A percentile compares a stretch with the other conserved stretches of the same genome.
Evolutionary conservation across 164 flowering plant genomes (phyloP).

Genomic region (Dillenia suffruticosa): DNA sequence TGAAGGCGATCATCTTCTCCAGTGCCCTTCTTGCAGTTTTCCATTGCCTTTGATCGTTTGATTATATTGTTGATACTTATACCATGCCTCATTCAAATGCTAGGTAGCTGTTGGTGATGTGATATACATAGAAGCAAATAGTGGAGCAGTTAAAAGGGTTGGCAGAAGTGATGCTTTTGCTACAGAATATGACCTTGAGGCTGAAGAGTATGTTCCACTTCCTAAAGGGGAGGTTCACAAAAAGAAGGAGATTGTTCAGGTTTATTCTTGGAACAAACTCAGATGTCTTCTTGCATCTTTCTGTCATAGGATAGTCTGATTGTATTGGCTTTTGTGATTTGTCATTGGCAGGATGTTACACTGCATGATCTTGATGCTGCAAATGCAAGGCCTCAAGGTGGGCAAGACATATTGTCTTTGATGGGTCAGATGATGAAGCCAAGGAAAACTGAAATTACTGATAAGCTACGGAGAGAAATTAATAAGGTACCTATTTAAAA

Average conservation of each 20-base stretch:
- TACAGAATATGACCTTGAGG: conserved; percentile 97
- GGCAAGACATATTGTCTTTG: conserved; percentile 55
- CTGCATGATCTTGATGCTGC: conserved; percentile 64
- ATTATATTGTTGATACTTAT: not conserved
- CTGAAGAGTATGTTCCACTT: conserved; percentile 99
- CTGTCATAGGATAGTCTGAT: too few species aligned
- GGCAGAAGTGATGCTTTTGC: conserved; percentile 99
- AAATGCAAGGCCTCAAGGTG: conserved; percentile 73
- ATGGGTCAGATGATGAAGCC: conserved; percentile 97
- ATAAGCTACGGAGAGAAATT: conserved; percentile 88
- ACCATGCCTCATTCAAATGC: not conserved
- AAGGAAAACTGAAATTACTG: conserved; percentile 94
- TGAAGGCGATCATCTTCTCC: too few species aligned
- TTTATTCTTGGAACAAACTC: conserved; percentile 12
- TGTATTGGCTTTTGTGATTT: conserved; percentile 26
- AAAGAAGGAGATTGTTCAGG: conserved; percentile 99
- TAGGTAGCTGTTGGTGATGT: conserved; percentile 99
- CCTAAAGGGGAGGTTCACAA: conserved; percentile 99
- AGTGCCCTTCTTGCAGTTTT: too few species aligned
- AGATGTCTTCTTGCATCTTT: conserved; percentile 29
- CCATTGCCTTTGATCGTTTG: too few species aligned
- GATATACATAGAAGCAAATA: conserved; percentile 93
- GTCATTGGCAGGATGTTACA: conserved; percentile 45
- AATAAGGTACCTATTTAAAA: conserved; percentile 82
- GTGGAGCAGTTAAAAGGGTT: conserved; percentile 98